Conservation (phyloP, 116 monocot species). For the Posidonia oceanica region DNA sequence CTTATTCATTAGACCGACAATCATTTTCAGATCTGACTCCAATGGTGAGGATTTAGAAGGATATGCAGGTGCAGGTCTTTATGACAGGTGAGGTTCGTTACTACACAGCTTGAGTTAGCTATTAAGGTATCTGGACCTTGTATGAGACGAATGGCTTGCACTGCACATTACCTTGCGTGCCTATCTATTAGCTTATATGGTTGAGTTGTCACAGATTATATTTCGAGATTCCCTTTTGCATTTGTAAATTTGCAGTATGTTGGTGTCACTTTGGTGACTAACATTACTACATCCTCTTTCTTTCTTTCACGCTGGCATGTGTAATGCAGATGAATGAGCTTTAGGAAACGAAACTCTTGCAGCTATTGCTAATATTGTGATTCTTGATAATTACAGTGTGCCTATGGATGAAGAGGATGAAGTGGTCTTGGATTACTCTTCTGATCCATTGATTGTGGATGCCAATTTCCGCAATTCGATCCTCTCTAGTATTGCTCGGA, state of each 20-base stretch:
- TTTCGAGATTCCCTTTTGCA: no score
- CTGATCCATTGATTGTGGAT: slow-evolving; percentile 61
- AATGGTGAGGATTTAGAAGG: slow-evolving; percentile 99
- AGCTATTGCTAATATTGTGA: not conserved
- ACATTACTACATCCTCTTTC: no score
- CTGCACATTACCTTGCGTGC: no score
- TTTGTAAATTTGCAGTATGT: no score
- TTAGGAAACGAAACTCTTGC: not conserved
- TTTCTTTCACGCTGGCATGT: no score
- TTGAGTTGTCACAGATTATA: no score
- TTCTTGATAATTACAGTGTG: slow-evolving; percentile 31
- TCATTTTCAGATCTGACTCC: slow-evolving; percentile 94
- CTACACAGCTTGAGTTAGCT: not conserved
- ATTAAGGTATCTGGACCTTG: not conserved
- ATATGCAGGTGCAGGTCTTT: slow-evolving; percentile 95
- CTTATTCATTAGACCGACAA: slow-evolving; percentile 69
- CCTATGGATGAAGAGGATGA: slow-evolving; percentile 89
- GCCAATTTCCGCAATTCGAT: slow-evolving; percentile 43
- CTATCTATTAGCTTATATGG: no score
- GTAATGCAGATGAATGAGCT: no score
- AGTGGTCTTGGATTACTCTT: slow-evolving; percentile 73
- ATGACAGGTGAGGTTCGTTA: slow-evolving; percentile 51
- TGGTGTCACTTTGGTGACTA: no score
- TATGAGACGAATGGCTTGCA: no score
- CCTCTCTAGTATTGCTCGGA: slow-evolving; percentile 56